Evolutionary conservation across 2,329 filamentous ascomycete genomes (phyloP).

Genomic region (Ceratocystis harringtonii): DNA sequence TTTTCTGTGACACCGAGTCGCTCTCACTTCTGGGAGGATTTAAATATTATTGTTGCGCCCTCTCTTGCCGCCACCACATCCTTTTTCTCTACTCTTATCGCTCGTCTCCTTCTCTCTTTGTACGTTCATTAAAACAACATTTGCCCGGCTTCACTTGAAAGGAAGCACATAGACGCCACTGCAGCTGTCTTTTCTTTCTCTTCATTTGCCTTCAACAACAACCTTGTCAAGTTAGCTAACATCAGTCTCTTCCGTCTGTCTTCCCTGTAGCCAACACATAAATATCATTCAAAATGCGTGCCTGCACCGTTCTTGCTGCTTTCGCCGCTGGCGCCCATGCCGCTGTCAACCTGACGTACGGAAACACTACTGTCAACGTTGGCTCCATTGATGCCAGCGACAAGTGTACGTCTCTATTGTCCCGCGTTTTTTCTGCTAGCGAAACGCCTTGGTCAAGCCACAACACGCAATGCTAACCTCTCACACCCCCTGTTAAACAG

Average conservation of each 20-base stretch:
- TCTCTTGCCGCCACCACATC: background rate
- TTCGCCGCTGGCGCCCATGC: constrained; percentile 15
- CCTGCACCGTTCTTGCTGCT: constrained; percentile 12
- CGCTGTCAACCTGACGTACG: constrained; percentile 10
- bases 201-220: too few relatives aligned
- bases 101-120: background rate
- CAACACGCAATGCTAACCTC: constrained; percentile 7
- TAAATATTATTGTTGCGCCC: background rate
- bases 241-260: background rate
- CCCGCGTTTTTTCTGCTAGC: background rate
- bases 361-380: constrained; percentile 16
- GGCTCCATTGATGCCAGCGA: constrained; percentile 6
- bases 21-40: background rate
- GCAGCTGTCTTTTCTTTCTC: too few relatives aligned
- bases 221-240: background rate
- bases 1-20: background rate
- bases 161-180: too few relatives aligned
- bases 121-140: too few relatives aligned
- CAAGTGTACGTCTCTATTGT: constrained; percentile 11
- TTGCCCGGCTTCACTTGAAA: too few relatives aligned
- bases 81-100: background rate
- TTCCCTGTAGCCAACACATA: constrained; percentile 2
- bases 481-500: constrained; percentile 22
- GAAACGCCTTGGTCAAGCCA: background rate
- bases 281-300: constrained; percentile 14